Base-by-base conservation (phyloP, 2,329 filamentous ascomycete genomes). In the Whalleya microplaca region DNA sequence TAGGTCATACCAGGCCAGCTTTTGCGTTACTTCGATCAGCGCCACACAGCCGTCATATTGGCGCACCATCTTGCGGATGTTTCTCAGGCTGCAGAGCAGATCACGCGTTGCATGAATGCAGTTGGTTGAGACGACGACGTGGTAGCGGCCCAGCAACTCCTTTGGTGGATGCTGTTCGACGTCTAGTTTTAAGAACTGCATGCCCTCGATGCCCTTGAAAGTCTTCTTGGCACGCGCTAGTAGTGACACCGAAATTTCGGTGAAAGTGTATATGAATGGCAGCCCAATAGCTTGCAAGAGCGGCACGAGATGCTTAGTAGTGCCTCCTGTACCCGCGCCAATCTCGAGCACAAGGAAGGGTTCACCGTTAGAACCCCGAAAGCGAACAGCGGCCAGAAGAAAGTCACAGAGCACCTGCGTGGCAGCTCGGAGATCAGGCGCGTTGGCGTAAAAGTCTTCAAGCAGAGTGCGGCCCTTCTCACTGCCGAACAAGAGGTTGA, bases 291-390 rank as follows among this genome's bases (percentile, higher is more conserved):
- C 20, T 0, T 50, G 55, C 2, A 80, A 64, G 0, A 53, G 41
- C 0, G 67, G 55, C 0, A 75, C 52, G 1, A 79, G 21, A 1
- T 64, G 51, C 10, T 56, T 60, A 0, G 78, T 76, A 0, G 78
- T 80, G 0, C 73, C 76, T 2, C 78, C 77, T 0, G 76, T 78
- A 10, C 77, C 77, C 0, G 71, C 76, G 0, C 78, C 77, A 7
- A 79, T 57, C 60, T 80, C 76, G 48, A 81, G 68, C 40, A 80
- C 74, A 2, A 67, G 64, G n/a, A 77, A 58, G n/a, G 77, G 57
- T 2, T 64, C 51, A 0, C 60, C 43, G 44, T 51, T 41, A 18
- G 44, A 45, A 41, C 45, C 48, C 8, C 43, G 37, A 16, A 10
- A 40, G n/a, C 46, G 19, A 10, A 7, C 48, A n/a, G n/a, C n/a